Evolutionary conservation across 495 filamentous ascomycete species (phyloP), one percentile per base, ranked within the genome.

Genomic region (Trichoderma gamsii): DNA sequence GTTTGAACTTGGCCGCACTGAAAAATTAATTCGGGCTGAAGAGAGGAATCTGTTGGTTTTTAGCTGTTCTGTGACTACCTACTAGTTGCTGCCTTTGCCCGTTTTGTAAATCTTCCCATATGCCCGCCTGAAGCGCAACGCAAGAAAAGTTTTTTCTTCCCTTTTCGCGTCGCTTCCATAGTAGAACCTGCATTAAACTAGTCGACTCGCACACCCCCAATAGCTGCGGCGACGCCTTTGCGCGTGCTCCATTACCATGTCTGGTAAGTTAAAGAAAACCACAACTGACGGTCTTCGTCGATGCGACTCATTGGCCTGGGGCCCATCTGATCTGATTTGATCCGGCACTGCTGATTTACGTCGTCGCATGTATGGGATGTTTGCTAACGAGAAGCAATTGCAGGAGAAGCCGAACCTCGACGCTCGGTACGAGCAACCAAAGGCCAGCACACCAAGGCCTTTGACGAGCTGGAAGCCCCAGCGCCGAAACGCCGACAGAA

Each of bases 351-450:
- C 16, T 21, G 51, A 52, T 11, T 21, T 61, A 25, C 25, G 25
- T 23, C 27, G 56, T 13, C 25, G 56, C 56, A 29, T 11, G 11
- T 21, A 11, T 16, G 25, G 25, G 27, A 61, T 23, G 1, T 29
- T 61, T 4, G 56, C 56, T 61, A 18, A 61, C 56, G 13, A 61
- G 13, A 29, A 32, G 27, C 23, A 12, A 13, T 32, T 21, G 3
- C 25, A 61, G 56, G 56, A 75, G 81, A 83, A 70, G 90, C 91
- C 66, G 93, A 97, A 84, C 90, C 93, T 68, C 89, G 95, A 79
- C 90, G 96, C 74, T 97, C 95, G 18, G 93, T 93, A 64, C 89
- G 95, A 71, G 91, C 93, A 71, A 99, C 94, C 61, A 97, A 97
- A 75, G 95, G 95, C 74, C 92, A 96, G 72, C 93, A 99, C 79